Percentiles rank a stretch among this genome's conserved stretches.
Conservation (phyloP, 2,329 filamentous ascomycete genomes). For the Gnomoniopsis sp. region DNA sequence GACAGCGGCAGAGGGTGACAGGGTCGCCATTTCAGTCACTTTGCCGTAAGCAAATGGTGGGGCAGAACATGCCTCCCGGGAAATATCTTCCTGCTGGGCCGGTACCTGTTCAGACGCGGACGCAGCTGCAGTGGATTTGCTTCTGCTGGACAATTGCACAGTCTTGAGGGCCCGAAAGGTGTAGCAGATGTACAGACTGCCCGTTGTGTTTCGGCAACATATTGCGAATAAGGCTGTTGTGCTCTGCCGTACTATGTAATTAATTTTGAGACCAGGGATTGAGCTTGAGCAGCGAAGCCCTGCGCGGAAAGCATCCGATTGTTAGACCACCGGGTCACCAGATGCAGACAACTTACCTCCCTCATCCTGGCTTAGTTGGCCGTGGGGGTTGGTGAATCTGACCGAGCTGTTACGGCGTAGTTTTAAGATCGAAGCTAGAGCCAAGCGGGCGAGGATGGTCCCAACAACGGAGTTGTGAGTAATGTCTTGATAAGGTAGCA, state of each 20-base stretch:
- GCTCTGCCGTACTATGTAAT: background rate
- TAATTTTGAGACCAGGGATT: background rate
- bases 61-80: background rate
- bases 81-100: background rate
- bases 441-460: conserved; percentile 8
- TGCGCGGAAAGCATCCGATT: background rate
- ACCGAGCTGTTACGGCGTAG: conserved; percentile 5
- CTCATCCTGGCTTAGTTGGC: background rate
- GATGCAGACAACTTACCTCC: background rate
- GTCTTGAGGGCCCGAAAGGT: no score
- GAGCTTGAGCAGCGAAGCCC: background rate
- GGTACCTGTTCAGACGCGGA: background rate
- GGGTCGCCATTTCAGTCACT: background rate
- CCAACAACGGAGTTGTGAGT: conserved; percentile 10
- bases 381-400: conserved; percentile 3
- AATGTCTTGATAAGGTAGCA: conserved; percentile 2
- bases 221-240: background rate
- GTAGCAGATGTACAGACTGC: no score
- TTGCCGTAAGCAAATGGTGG: background rate
- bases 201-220: background rate
- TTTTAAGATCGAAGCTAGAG: conserved; percentile 13
- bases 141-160: background rate
- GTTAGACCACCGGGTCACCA: background rate
- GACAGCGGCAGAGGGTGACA: background rate
- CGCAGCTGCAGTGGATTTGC: background rate